Evolutionary conservation across 768 basidiomycete genomes (phyloP), one percentile per base, ranked within the genome.

Genomic region (Rhodocollybia butyracea): DNA sequence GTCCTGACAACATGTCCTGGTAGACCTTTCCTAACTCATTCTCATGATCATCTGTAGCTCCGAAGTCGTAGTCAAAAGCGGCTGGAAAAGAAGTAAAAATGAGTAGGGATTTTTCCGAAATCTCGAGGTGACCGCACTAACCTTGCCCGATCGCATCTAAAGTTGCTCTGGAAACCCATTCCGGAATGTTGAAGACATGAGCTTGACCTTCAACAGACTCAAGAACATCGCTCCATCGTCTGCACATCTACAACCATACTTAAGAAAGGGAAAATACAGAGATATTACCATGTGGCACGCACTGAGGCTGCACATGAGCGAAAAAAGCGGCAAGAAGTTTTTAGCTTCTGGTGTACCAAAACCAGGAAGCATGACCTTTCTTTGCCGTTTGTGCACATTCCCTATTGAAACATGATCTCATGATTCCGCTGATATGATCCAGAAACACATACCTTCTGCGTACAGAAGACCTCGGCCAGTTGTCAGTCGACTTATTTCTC

Each of bases 61-160:
- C 71, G 36, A 82, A 81, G 22, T 70, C 70, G 59, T 81, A 74
- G 51, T 80, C 80, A 56, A 71, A 56, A 11, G 70, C 48, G 27
- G 61, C 64, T n/a, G 39, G 7, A 21, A n/a, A 21, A 38, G 13
- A 27, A 29, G 3, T 10, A 38, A 24, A 5, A n/a, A 65, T 40
- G 70, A 58, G 64, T 67, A 40, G 64, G 65, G 43, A 71, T 68
- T n/a, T n/a, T n/a, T n/a, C n/a, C 1, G 66, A 68, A 24, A 63
- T 63, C 22, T 24, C 4, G n/a, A 6, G 21, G 31, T 13, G 5
- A 27, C 2, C 17, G n/a, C 17, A 24, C 3, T 2, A 3, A 74
- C 74, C 68, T 62, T 72, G 68, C 1, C 73, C 73, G 22, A 73
- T 71, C 24, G 69, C 70, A 54, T 75, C 73, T 27, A 75, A 59